Base-by-base conservation (phyloP, 495 filamentous ascomycete species). In the Terfezia boudieri region DNA sequence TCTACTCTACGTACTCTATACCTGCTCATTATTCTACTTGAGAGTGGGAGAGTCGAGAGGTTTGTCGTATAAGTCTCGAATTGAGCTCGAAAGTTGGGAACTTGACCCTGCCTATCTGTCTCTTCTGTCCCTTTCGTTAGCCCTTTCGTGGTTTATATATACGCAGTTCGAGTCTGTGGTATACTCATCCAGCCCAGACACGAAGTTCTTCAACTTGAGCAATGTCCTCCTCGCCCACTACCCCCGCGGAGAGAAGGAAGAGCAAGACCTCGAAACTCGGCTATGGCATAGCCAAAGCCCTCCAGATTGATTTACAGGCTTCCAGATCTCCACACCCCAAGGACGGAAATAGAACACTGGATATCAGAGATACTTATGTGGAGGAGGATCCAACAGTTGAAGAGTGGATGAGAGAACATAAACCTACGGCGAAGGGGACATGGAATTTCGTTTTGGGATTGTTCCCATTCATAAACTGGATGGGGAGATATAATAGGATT, bases 391-490 rank as follows among this genome's bases (percentile, higher is more conserved):
- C 90, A 1, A 83, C 77, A 1, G 72, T 75, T 0, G 53, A 64
- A 32, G 88, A 93, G 64, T 94, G 81, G 79, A 56, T 95, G 37
- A 60, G 62, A 1, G 74, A 78, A 4, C 60, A 80, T 32, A 65
- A 71, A 8, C 90, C 90, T 0, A 70, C 73, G 8, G 64, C 69
- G 8, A 57, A 57, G 1, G 73, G 82, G 11, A 20, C 82, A 12
- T 54, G 61, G 10, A 59, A 69, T 1, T 96, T 94, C 61, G 50
- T 79, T 23, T 60, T 73, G 37, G 77, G 73, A 14, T 68, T 98
- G 11, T 92, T 98, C 62, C 90, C 90, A 1, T 95, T 95, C 61
- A 60, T 83, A 16, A 73, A 76, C 1, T 98, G 90, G 90, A 90
- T 98, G 58, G 68, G 70, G 9, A 74, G 80, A 49, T 98, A 98